Evolutionary conservation across 306 rosid genomes (phyloP), one percentile per base, ranked within the genome.

Genomic region (Neltuma alba): DNA sequence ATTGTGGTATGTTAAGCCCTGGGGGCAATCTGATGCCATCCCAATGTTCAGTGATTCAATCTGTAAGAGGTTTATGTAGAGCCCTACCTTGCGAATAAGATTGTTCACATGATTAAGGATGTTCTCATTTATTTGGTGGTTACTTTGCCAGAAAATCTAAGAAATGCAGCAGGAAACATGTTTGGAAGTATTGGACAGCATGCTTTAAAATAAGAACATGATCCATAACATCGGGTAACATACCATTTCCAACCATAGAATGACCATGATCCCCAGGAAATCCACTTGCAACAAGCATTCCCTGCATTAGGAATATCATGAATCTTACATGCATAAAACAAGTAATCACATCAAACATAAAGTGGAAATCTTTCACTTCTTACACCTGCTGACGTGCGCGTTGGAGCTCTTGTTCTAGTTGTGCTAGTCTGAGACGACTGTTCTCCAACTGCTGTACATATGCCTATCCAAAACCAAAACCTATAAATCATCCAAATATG

Each of bases 371-470:
- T 42, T 41, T 5, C 80, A 81, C 62, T 30, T 60, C 31, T 45
- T 45, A 68, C 66, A 93, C 98, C 96, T 94, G 96, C 62, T 94
- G 97, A 4, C 91, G 92, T 7, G 86, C 86, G 37, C 82, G 85
- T 50, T 89, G 94, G 66, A 94, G 91, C 78, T 92, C 96, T 85
- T 92, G 94, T 80, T 92, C 97, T 18, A 94, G 70, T 66, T 91
- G 94, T 1, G 89, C 62, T 60, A 94, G 94, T 87, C 86, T 89
- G 21, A 83, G 74, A 44, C 90, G 77, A 88, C 93, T 88, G 27
- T 52, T 92, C 82, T 92, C 96, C 87, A 90, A 80, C 81, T 92
- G 96, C 80, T 92, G 96, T 82, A 94, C 96, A 82, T 94, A 92
- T 52, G 97, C 98, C 97, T 92, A 86, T 80, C 86, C 57, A 87